A percentile compares a stretch with the other conserved stretches of the same genome.
Conservation (phyloP, 1,284 basidiomycete genomes). For the Rhizopogon hawkerae region DNA sequence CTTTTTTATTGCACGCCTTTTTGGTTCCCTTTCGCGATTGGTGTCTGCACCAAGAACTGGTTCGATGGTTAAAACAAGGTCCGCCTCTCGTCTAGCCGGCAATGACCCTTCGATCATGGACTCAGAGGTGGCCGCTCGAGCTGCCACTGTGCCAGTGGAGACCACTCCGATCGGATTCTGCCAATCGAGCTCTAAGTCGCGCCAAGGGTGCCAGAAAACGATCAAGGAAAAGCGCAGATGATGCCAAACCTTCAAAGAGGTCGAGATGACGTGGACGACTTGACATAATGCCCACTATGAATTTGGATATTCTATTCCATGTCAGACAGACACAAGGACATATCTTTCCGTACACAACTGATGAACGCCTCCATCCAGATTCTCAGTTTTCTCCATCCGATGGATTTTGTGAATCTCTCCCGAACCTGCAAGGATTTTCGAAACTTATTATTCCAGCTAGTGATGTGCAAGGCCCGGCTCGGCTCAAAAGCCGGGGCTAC, state of each 20-base stretch:
- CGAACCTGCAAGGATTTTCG: conserved; percentile 18
- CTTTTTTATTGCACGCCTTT: too few species aligned
- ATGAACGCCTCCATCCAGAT: conserved; percentile 13
- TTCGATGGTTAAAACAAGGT: conserved; percentile 1
- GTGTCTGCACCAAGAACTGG: too few species aligned
- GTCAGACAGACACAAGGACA: conserved; percentile 4
- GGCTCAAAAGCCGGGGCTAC: too few species aligned
- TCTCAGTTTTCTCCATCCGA: conserved; percentile 14
- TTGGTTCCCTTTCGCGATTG: too few species aligned
- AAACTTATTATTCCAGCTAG: conserved; percentile 14
- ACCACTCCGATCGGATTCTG: background rate
- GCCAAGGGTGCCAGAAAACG: background rate
- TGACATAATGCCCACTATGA: conserved; percentile 13
- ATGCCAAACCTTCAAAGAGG: conserved; percentile 7
- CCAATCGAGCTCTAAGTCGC: background rate
- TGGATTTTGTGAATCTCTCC: conserved; percentile 19
- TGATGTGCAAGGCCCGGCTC: too few species aligned
- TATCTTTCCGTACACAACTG: background rate
- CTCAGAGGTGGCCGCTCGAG: background rate
- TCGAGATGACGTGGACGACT: conserved; percentile 6
- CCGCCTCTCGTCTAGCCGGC: background rate
- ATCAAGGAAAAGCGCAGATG: background rate
- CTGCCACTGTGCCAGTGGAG: background rate
- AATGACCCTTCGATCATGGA: background rate
- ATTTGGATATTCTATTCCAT: conserved; percentile 17